Evolutionary conservation across 768 basidiomycete genomes (phyloP).

Genomic region (Amanita exitialis): DNA sequence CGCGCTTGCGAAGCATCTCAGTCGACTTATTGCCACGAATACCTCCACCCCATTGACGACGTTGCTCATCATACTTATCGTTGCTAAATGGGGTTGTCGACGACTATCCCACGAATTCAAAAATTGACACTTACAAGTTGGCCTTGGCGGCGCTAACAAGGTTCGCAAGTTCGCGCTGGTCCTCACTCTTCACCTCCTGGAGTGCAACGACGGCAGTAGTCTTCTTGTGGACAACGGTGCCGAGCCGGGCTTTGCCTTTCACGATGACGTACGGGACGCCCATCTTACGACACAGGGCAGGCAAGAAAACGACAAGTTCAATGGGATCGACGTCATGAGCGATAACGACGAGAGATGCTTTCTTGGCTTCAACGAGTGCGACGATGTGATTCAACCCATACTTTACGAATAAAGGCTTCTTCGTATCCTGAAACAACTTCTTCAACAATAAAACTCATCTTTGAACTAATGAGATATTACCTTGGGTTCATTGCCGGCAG

Average conservation of each 20-base stretch:
- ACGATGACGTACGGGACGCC: constrained; percentile 98
- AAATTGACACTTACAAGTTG: constrained; percentile 65
- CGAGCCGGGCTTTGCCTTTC: constrained; percentile 96
- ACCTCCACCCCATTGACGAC: constrained; percentile 94
- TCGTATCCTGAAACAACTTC: constrained; percentile 45
- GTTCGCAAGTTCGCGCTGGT: constrained; percentile 86
- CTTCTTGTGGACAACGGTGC: constrained; percentile 98
- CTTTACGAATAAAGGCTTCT: constrained; percentile 95
- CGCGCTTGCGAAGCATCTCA: constrained; percentile 88
- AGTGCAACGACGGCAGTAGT: constrained; percentile 86
- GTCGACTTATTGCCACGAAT: constrained; percentile 91
- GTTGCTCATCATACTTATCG: constrained; percentile 89
- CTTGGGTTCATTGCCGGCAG: constrained; percentile 65
- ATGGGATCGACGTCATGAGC: constrained; percentile 99
- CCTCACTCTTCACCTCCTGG: constrained; percentile 93
- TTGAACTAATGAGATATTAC: constrained; percentile 14
- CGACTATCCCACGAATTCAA: neutral
- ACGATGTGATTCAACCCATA: constrained; percentile 97
- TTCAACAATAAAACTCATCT: neutral
- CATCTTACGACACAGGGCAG: constrained; percentile 99
- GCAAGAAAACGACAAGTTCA: constrained; percentile 97
- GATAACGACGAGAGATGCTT: constrained; percentile 91
- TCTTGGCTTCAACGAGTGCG: constrained; percentile 94
- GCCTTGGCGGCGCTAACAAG: constrained; percentile 91
- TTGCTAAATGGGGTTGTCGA: constrained; percentile 33